These are phyloP conservation scores for Trichoderma asperelloides DNA, from an alignment of 495 filamentous ascomycete species.

Conservation along the genomic window DNA sequence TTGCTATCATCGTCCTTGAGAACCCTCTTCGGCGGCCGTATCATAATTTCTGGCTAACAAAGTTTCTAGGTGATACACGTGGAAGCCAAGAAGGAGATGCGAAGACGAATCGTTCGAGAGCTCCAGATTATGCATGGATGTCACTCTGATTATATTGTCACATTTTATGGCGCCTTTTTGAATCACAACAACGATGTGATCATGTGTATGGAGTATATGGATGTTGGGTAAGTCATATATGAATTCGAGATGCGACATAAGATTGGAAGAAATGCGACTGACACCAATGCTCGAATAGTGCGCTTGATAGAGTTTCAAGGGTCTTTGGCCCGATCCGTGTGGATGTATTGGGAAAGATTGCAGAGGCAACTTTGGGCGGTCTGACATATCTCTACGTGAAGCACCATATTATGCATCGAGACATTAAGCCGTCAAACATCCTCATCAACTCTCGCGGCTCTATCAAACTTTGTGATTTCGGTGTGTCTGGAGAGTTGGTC, in stretches of 20 bases:
- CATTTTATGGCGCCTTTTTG: conserved; percentile 93
- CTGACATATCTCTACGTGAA: conserved; percentile 89
- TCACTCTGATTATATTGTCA: conserved; percentile 92
- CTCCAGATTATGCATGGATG: conserved; percentile 97
- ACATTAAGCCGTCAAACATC: conserved; percentile 97
- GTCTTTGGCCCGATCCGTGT: conserved; percentile 91
- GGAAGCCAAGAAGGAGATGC: conserved; percentile 91
- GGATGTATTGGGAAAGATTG: conserved; percentile 98
- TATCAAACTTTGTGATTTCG: conserved; percentile 98
- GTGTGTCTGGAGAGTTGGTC: conserved; percentile 89
- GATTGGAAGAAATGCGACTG: not conserved
- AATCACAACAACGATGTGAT: conserved; percentile 94
- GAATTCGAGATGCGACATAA: not conserved
- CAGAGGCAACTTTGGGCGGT: conserved; percentile 90
- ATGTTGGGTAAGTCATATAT: conserved; percentile 69
- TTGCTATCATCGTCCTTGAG: not conserved
- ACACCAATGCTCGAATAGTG: conserved; percentile 40
- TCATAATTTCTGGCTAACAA: not conserved
- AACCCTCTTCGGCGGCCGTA: not conserved
- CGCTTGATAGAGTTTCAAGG: conserved; percentile 88
- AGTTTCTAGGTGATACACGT: conserved; percentile 84
- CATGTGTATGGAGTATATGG: conserved; percentile 99
- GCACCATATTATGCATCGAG: conserved; percentile 95
- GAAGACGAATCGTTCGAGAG: conserved; percentile 91
- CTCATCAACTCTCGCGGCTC: conserved; percentile 86